Percentiles rank a stretch among this genome's conserved stretches.
Conservation (phyloP, 805 yeast genomes). For the Sugiyamaella chiloensis region DNA sequence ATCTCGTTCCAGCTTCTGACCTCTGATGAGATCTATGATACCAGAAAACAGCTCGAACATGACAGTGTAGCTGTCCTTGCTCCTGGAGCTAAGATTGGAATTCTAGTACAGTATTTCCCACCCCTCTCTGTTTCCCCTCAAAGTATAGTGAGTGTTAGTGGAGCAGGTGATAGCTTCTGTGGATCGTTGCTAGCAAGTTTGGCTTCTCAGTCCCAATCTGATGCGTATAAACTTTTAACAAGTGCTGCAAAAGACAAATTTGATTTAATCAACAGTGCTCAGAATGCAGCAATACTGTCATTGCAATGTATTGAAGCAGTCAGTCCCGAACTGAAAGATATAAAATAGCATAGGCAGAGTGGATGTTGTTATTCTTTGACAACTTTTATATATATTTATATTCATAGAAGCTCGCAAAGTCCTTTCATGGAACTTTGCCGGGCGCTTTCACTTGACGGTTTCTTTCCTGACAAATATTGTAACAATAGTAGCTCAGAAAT, state of each 20-base stretch:
- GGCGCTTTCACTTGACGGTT: slow-evolving; percentile 60
- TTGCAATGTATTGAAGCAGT: slow-evolving; percentile 33
- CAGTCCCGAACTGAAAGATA: slow-evolving; percentile 7
- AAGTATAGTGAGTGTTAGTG: slow-evolving; percentile 64
- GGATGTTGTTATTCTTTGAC: background rate
- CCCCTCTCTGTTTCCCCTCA: slow-evolving; percentile 40
- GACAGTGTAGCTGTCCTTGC: background rate
- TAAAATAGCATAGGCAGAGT: background rate
- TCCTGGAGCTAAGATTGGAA: slow-evolving; percentile 38
- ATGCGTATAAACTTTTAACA: slow-evolving; percentile 30
- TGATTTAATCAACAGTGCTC: slow-evolving; percentile 33
- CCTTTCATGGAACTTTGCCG: slow-evolving; percentile 43
- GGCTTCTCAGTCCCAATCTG: slow-evolving; percentile 18
- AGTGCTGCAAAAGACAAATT: slow-evolving; percentile 31
- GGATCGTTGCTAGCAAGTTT: slow-evolving; percentile 57
- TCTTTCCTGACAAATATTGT: slow-evolving; percentile 69
- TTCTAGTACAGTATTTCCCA: slow-evolving; percentile 60
- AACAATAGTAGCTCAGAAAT: slow-evolving; percentile 66
- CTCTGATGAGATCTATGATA: slow-evolving; percentile 8
- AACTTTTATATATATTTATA: background rate
- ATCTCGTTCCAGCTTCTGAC: slow-evolving; percentile 39
- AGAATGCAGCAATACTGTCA: slow-evolving; percentile 36
- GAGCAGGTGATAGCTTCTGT: slow-evolving; percentile 82
- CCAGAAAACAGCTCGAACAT: background rate
- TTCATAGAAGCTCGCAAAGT: slow-evolving; percentile 20